Evolutionary conservation across 106 monocot species (phyloP).

Genomic region (Dioscorea dumetorum): DNA sequence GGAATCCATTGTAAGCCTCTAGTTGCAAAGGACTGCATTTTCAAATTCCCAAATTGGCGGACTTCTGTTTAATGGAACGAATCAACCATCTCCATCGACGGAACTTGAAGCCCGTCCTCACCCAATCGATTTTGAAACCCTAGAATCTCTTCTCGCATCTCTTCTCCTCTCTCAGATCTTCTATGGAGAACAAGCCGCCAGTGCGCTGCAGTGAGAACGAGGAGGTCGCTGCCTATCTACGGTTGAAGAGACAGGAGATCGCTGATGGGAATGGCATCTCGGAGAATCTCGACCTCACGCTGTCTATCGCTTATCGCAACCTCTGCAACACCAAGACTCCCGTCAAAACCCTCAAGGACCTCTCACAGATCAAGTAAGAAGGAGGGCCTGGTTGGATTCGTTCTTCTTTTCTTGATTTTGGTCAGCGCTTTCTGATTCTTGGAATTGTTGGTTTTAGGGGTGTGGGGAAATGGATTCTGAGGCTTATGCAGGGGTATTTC

Average conservation of each 20-base stretch:
- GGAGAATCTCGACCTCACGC: constrained; percentile 64
- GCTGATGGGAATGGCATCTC: constrained; percentile 34
- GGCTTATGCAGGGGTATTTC: constrained; percentile 69
- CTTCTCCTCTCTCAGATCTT: neutral
- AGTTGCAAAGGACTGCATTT: no score
- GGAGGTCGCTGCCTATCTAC: constrained; percentile 43
- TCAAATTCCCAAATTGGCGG: no score
- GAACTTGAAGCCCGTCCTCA: no score
- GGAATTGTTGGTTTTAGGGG: constrained; percentile 33
- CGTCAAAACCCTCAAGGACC: constrained; percentile 68
- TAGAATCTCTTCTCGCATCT: neutral
- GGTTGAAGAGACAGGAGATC: constrained; percentile 61
- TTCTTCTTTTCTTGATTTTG: neutral
- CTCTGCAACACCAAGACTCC: constrained; percentile 63
- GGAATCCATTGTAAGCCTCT: no score
- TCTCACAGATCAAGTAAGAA: constrained; percentile 71
- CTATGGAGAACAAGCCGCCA: constrained; percentile 30
- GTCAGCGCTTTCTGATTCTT: neutral
- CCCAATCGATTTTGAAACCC: neutral
- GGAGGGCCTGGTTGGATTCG: neutral
- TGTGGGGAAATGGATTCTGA: constrained; percentile 83
- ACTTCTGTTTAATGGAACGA: no score
- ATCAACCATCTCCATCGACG: no score
- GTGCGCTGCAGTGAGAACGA: constrained; percentile 76
- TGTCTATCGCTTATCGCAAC: constrained; percentile 60